Evolutionary conservation across 345 rosid species (phyloP).

Genomic region (Bruguiera parviflora): DNA sequence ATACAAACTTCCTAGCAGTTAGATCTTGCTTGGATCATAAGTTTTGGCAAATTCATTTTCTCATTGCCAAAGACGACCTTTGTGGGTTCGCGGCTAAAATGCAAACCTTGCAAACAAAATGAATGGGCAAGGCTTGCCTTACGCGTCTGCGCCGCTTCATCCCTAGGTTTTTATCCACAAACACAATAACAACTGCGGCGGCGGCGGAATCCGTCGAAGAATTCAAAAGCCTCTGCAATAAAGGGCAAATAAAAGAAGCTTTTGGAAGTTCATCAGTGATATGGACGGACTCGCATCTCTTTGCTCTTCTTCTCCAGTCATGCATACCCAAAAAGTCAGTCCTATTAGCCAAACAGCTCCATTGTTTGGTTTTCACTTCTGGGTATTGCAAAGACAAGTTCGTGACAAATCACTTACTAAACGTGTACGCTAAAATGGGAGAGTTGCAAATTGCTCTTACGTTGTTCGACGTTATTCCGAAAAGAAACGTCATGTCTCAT

Average conservation of each 20-base stretch:
- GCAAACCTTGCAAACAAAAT: constrained; percentile 4
- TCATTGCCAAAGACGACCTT: not conserved
- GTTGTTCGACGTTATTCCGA: constrained; percentile 44
- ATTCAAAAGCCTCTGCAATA: constrained; percentile 45
- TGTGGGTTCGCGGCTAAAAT: not conserved
- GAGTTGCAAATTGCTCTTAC: constrained; percentile 39
- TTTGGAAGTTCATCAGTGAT: constrained; percentile 39
- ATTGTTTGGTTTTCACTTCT: constrained; percentile 54
- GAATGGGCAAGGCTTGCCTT: constrained; percentile 19
- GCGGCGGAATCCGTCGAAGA: constrained; percentile 12
- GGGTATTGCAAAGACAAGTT: constrained; percentile 66
- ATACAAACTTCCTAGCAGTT: too few relatives aligned
- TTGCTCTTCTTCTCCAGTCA: constrained; percentile 54
- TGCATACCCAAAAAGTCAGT: constrained; percentile 36
- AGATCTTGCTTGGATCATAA: too few relatives aligned
- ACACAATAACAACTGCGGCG: constrained; percentile 4
- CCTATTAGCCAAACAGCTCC: constrained; percentile 55
- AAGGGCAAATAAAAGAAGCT: constrained; percentile 57
- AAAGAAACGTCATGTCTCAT: constrained; percentile 67
- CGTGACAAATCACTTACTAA: constrained; percentile 65
- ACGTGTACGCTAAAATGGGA: constrained; percentile 64
- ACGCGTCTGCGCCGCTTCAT: not conserved
- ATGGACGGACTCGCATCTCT: constrained; percentile 58
- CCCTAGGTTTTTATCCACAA: constrained; percentile 26
- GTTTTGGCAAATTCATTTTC: too few relatives aligned